phyloP scores from a whole-genome alignment of 371 early-diverging fungal species.

The Mortierella sp. region DNA sequence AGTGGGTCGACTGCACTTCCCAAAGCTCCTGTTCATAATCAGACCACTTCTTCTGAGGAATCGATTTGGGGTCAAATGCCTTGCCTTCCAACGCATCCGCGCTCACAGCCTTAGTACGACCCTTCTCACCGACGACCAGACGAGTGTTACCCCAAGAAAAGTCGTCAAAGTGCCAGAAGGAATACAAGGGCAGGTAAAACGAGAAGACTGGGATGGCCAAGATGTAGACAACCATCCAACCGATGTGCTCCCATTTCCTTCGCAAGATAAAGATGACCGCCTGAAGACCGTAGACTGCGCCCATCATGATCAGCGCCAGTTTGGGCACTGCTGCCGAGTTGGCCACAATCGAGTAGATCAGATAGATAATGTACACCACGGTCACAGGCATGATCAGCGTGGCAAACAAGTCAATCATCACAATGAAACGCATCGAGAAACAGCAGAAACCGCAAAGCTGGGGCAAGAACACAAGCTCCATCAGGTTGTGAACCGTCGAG shows the following conservation, averaged over 20 bases:
- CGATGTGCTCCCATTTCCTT: constrained; percentile 94
- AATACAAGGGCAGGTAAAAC: constrained; percentile 84
- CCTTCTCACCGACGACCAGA: constrained; percentile 81
- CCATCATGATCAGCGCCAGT: constrained; percentile 70
- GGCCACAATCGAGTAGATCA: constrained; percentile 72
- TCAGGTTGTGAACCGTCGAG: constrained; percentile 95
- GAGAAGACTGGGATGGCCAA: constrained; percentile 87
- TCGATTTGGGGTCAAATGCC: constrained; percentile 85
- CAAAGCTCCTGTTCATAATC: constrained; percentile 87
- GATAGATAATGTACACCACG: constrained; percentile 83
- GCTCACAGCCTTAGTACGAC: constrained; percentile 66
- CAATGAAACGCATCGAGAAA: constrained; percentile 97
- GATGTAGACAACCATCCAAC: constrained; percentile 96
- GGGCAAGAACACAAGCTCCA: constrained; percentile 89
- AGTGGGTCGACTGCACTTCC: constrained; percentile 71
- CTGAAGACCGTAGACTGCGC: constrained; percentile 86
- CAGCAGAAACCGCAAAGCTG: constrained; percentile 97
- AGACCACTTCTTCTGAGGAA: constrained; percentile 90
- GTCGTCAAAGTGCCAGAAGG: constrained; percentile 98
- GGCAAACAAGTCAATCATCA: constrained; percentile 91
- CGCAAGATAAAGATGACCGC: constrained; percentile 87
- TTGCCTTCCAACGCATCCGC: constrained; percentile 72
- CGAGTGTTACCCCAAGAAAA: constrained; percentile 99
- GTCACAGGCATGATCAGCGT: constrained; percentile 96
- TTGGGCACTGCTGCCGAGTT: constrained; percentile 63